Evolutionary conservation across 1,284 basidiomycete genomes (phyloP).

Genomic region (Ustilago nuda): DNA sequence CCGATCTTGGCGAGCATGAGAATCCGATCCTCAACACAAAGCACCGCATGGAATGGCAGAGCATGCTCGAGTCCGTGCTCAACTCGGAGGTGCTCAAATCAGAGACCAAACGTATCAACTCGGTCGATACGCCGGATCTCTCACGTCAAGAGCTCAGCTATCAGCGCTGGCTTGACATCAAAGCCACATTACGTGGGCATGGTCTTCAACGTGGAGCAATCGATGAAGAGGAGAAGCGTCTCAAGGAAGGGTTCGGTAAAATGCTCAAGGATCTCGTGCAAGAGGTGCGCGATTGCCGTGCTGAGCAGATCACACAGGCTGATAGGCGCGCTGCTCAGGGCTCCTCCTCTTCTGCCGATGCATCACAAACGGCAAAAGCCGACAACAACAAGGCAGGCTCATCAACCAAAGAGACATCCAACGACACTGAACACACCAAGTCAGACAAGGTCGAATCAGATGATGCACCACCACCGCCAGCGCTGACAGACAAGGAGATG

Average conservation of each 20-base stretch:
- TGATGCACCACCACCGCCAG: constrained; percentile 13
- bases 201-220: constrained; percentile 73
- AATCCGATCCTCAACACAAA: constrained; percentile 53
- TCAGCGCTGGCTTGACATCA: constrained; percentile 86
- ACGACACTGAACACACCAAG: constrained; percentile 15
- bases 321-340: constrained; percentile 11
- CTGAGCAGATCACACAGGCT: constrained; percentile 70
- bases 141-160: constrained; percentile 66
- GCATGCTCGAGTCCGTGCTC: constrained; percentile 67
- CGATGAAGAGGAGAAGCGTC: constrained; percentile 82
- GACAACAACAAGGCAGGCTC: constrained; percentile 11
- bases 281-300: constrained; percentile 81
- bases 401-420: constrained; percentile 3
- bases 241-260: constrained; percentile 84
- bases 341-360: constrained; percentile 7
- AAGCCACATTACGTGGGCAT: constrained; percentile 82
- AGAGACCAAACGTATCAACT: constrained; percentile 70
- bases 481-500: constrained; percentile 27
- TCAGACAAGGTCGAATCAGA: constrained; percentile 19
- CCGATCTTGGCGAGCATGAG: constrained; percentile 34
- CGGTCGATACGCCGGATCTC: constrained; percentile 63
- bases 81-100: constrained; percentile 66
- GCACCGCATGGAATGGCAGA: constrained; percentile 68
- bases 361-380: constrained; percentile 69
- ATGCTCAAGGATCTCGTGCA: constrained; percentile 84